Evolutionary conservation across 306 rosid genomes (phyloP).

Genomic region (Gleditsia sinensis): DNA sequence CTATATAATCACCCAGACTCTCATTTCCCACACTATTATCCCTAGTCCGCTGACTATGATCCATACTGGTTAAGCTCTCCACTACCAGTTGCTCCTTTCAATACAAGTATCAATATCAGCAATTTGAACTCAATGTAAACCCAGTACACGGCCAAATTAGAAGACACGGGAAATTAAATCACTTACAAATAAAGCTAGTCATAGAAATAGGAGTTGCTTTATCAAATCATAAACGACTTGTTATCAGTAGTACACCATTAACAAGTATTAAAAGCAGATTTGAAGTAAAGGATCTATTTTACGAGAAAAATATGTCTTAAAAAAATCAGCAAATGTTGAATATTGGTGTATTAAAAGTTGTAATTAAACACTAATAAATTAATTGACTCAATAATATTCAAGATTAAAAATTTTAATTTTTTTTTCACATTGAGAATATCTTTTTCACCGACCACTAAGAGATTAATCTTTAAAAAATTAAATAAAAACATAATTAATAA

Average conservation of each 20-base stretch:
- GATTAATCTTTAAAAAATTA: too few relatives aligned
- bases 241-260: not conserved
- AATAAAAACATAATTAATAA: too few relatives aligned
- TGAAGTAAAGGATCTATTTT: too few relatives aligned
- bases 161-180: slow-evolving; percentile 12
- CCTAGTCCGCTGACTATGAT: slow-evolving; percentile 31
- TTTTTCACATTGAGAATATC: too few relatives aligned
- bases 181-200: not conserved
- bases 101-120: slow-evolving; percentile 32
- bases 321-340: too few relatives aligned
- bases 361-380: too few relatives aligned
- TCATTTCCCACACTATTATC: slow-evolving; percentile 45
- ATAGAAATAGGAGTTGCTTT: not conserved
- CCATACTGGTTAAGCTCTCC: slow-evolving; percentile 43
- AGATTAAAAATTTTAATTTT: too few relatives aligned
- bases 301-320: too few relatives aligned
- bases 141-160: slow-evolving; percentile 18
- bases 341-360: too few relatives aligned
- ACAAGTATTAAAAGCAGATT: too few relatives aligned
- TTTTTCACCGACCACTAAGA: too few relatives aligned
- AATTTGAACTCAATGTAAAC: slow-evolving; percentile 25
- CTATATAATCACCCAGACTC: slow-evolving; percentile 42
- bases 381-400: too few relatives aligned
- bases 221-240: not conserved
- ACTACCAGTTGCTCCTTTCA: not conserved